A percentile compares a stretch with the other conserved stretches of the same genome.
Evolutionary conservation across 176 grass and related monocot genomes (phyloP).

Genomic region (Bromus sterilis): DNA sequence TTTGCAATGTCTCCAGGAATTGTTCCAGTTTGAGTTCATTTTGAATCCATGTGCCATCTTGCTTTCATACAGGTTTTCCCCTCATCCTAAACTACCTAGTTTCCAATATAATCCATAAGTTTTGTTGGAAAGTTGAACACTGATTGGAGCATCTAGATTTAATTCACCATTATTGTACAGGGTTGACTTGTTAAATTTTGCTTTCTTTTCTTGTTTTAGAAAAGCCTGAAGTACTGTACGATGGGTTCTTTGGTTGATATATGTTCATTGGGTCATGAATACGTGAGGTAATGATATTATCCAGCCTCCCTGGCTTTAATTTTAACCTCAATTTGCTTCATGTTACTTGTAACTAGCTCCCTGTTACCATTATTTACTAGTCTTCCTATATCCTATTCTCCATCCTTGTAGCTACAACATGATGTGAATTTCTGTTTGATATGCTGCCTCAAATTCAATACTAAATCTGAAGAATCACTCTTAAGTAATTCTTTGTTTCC

Average conservation of each 20-base stretch:
- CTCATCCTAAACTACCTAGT: too few species aligned
- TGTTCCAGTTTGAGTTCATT: too few species aligned
- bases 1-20: too few species aligned
- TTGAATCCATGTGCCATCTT: too few species aligned
- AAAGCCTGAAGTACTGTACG: conserved; percentile 72
- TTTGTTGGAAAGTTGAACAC: background rate
- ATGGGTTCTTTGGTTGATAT: conserved; percentile 86
- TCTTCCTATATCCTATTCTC: too few species aligned
- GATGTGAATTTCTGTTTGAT: too few species aligned
- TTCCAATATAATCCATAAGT: background rate
- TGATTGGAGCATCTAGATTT: background rate
- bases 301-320: too few species aligned
- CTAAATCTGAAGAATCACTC: background rate
- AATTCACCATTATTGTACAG: background rate
- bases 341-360: background rate
- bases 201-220: conserved; percentile 40
- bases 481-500: background rate
- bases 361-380: too few species aligned
- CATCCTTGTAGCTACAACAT: too few species aligned
- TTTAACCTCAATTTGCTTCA: background rate
- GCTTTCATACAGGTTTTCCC: too few species aligned
- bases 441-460: background rate
- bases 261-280: conserved; percentile 91
- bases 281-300: conserved; percentile 59
- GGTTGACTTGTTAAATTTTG: background rate